Conservation (phyloP, 2,329 filamentous ascomycete genomes). For the Diaporthe vexans region DNA sequence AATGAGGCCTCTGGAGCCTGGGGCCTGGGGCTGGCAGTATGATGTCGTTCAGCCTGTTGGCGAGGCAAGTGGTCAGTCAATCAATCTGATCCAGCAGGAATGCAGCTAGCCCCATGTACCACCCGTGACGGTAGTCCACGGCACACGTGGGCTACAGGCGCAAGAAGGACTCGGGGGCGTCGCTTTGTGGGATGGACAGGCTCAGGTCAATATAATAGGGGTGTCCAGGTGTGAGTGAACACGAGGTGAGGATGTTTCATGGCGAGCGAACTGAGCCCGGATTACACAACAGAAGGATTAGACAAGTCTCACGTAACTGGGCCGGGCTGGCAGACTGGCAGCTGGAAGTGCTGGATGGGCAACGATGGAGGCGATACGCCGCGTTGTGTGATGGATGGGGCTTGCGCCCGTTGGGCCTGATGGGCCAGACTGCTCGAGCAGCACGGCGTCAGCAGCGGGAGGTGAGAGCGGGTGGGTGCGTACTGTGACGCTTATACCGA, state of each 20-base stretch:
- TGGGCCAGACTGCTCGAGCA: neutral
- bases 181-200: neutral
- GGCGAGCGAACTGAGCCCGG: neutral
- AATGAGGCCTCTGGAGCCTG: neutral
- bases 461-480: neutral
- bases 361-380: slow-evolving; percentile 10
- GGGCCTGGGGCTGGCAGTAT: neutral
- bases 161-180: slow-evolving; percentile 2
- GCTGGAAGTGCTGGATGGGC: neutral
- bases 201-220: neutral
- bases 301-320: slow-evolving; percentile 14
- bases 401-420: slow-evolving; percentile 4
- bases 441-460: slow-evolving; percentile 16
- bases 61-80: neutral
- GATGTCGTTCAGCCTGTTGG: neutral
- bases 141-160: neutral
- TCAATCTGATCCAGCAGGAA: slow-evolving; percentile 9
- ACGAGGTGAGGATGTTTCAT: slow-evolving; percentile 4
- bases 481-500: neutral
- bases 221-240: neutral
- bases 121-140: neutral
- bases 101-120: slow-evolving; percentile 8
- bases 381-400: slow-evolving; percentile 7
- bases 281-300: slow-evolving; percentile 8
- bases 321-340: neutral